Evolutionary conservation across 2,329 filamentous ascomycete genomes (phyloP).

Genomic region (Aaosphaeria pasadenensis): DNA sequence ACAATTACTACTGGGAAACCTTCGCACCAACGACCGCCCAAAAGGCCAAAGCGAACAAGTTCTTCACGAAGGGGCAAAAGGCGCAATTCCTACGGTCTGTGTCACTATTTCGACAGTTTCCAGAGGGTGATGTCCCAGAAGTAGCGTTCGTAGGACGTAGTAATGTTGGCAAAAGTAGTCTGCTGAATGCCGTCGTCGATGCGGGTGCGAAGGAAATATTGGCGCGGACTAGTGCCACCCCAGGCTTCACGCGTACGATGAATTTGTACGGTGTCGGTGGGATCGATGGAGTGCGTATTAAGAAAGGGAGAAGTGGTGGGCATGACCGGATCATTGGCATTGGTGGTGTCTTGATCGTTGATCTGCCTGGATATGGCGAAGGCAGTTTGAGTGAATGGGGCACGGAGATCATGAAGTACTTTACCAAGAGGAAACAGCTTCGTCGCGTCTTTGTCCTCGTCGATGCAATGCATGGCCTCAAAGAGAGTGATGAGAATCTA

Average conservation of each 20-base stretch:
- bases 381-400: conserved; percentile 63
- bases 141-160: conserved; percentile 66
- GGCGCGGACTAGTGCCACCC: conserved; percentile 53
- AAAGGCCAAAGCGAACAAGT: conserved; percentile 40
- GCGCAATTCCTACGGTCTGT: conserved; percentile 60
- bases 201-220: conserved; percentile 4
- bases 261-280: conserved; percentile 62
- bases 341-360: conserved; percentile 57
- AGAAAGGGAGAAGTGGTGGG: conserved; percentile 20
- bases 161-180: conserved; percentile 67
- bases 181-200: conserved; percentile 54
- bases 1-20: conserved; percentile 31
- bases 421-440: conserved; percentile 60
- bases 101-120: conserved; percentile 59
- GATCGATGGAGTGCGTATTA: conserved; percentile 12
- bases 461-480: conserved; percentile 62
- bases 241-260: conserved; percentile 63
- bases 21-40: conserved; percentile 28
- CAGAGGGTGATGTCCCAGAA: conserved; percentile 55
- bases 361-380: conserved; percentile 70
- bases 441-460: conserved; percentile 63
- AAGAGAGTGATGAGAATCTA: conserved; percentile 57
- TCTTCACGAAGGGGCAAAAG: conserved; percentile 38
- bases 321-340: conserved; percentile 34
- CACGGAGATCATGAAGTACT: conserved; percentile 65